phyloP scores from a whole-genome alignment of 257 asterid species.

The Solanum pimpinellifolium region DNA sequence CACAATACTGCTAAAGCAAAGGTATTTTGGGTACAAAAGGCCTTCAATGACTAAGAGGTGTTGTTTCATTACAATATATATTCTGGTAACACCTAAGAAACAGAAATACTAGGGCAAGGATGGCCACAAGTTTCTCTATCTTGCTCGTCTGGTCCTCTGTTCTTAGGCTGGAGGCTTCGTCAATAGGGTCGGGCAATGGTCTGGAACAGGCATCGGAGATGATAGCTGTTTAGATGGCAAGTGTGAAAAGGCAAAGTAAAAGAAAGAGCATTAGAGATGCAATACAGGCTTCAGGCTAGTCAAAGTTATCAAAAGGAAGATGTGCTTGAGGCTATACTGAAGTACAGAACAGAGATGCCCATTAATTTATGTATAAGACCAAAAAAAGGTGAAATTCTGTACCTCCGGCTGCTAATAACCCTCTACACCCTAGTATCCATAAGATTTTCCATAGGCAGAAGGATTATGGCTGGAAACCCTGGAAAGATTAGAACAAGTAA shows the following conservation, averaged over 20 bases:
- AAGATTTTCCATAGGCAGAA: conserved; percentile 17
- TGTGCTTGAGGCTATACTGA: neutral
- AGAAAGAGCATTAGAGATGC: conserved; percentile 11
- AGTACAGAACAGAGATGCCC: neutral
- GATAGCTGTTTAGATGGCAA: conserved; percentile 23
- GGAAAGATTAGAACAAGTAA: neutral
- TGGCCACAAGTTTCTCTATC: conserved; percentile 12
- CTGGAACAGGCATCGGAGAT: conserved; percentile 22
- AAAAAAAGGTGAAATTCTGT: neutral
- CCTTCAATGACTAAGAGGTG: conserved; percentile 2
- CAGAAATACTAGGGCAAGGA: conserved; percentile 4
- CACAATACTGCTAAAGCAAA: neutral
- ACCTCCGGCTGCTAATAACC: neutral
- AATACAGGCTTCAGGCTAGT: conserved; percentile 1
- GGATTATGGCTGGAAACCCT: conserved; percentile 21
- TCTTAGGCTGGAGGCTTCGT: conserved; percentile 24
- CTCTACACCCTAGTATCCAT: conserved; percentile 16
- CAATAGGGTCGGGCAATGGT: conserved; percentile 14
- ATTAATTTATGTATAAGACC: neutral
- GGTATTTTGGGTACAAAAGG: conserved; percentile 13
- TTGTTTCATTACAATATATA: neutral
- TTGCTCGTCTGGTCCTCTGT: conserved; percentile 23
- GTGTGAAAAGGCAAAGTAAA: conserved; percentile 6
- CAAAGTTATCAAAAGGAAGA: neutral
- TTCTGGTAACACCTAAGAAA: conserved; percentile 3